phyloP scores from a whole-genome alignment of 345 rosid genomes.

The Euphorbia pulcherrima region DNA sequence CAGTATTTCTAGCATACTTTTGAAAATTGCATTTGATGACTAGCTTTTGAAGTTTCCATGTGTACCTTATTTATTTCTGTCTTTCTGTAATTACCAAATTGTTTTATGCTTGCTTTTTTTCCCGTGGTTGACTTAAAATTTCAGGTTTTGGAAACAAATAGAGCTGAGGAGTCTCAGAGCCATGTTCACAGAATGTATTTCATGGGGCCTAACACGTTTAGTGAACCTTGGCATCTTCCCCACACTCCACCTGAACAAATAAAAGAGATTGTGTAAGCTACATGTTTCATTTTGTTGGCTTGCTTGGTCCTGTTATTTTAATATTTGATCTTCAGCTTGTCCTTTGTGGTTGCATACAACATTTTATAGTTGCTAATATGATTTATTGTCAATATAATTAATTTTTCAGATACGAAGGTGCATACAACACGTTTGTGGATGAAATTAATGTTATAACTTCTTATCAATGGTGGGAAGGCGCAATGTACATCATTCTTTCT shows the following conservation, averaged over 20 bases:
- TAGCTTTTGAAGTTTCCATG: not conserved
- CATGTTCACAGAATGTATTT: conserved; percentile 98
- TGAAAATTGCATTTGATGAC: not conserved
- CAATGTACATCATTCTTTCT: conserved; percentile 74
- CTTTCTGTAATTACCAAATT: not conserved
- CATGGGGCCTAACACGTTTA: conserved; percentile 92
- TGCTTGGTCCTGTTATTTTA: conserved; percentile 14
- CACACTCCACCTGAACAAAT: conserved; percentile 93
- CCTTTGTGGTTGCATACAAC: not conserved
- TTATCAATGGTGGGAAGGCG: conserved; percentile 99
- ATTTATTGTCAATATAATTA: conserved; percentile 24
- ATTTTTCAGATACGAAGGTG: conserved; percentile 77
- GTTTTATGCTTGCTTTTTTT: conserved; percentile 6
- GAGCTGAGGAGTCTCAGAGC: conserved; percentile 92
- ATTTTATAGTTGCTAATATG: conserved; percentile 5
- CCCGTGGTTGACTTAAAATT: conserved; percentile 20
- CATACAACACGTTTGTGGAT: conserved; percentile 88
- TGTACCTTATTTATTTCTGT: not conserved
- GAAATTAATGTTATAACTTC: conserved; percentile 93
- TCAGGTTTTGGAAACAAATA: conserved; percentile 95
- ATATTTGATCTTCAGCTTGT: not conserved
- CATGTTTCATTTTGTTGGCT: conserved; percentile 17
- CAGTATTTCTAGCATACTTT: conserved; percentile 14
- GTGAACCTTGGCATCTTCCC: conserved; percentile 97
- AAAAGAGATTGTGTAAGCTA: conserved; percentile 89